phyloP scores from a whole-genome alignment of 257 asterid genomes.

The Ehretia macrophylla region DNA sequence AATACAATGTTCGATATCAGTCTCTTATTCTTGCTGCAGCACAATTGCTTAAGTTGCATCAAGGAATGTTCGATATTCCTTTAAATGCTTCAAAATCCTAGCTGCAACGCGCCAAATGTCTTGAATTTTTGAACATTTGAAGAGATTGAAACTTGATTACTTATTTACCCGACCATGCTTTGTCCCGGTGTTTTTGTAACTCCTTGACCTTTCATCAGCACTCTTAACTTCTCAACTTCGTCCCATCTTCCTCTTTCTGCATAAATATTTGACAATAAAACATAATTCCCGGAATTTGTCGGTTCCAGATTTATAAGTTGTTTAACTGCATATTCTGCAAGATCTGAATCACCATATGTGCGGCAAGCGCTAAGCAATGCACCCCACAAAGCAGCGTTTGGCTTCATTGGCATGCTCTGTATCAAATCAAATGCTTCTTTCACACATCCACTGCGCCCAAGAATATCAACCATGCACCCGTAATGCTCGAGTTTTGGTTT shows the following conservation, averaged over 20 bases:
- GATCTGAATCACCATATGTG: slow-evolving; percentile 32
- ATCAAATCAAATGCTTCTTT: slow-evolving; percentile 37
- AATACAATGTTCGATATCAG: too few species aligned
- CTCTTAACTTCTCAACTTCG: slow-evolving; percentile 38
- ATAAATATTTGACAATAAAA: slow-evolving; percentile 42
- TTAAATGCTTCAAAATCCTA: too few species aligned
- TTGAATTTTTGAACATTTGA: too few species aligned
- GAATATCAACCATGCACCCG: slow-evolving; percentile 49
- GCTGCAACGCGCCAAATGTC: too few species aligned
- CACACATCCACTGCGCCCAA: slow-evolving; percentile 39
- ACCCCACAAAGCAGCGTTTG: slow-evolving; percentile 46
- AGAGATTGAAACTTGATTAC: too few species aligned
- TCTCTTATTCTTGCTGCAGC: too few species aligned
- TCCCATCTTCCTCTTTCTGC: slow-evolving; percentile 44
- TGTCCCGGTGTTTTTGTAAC: slow-evolving; percentile 31
- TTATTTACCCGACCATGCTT: slow-evolving; percentile 28
- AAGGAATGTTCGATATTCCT: too few species aligned
- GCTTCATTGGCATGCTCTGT: slow-evolving; percentile 32
- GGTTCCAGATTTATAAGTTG: slow-evolving; percentile 41
- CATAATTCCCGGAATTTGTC: slow-evolving; percentile 43
- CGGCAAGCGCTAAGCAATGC: slow-evolving; percentile 42
- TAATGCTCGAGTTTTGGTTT: slow-evolving; percentile 39
- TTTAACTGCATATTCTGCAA: slow-evolving; percentile 35
- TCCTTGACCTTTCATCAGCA: slow-evolving; percentile 28
- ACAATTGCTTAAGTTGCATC: too few species aligned